Conservation (phyloP, 805 yeast genomes). For the Wickerhamomyces sydowiorum region DNA sequence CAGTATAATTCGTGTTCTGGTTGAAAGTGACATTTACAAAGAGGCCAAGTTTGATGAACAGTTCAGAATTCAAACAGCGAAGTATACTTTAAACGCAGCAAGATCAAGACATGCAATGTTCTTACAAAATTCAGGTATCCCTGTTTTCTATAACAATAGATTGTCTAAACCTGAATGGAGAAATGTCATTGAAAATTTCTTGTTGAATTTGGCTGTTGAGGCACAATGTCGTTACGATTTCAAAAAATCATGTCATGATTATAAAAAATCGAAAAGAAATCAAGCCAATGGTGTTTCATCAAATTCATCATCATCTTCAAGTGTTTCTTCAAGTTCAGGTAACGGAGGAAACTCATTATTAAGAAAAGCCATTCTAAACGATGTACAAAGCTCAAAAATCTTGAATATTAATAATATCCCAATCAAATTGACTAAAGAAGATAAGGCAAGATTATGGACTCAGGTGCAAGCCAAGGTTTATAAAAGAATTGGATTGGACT, state of each 20-base stretch:
- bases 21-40: slow-evolving; percentile 54
- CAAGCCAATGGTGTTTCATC: slow-evolving; percentile 9
- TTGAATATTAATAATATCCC: slow-evolving; percentile 7
- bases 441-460: slow-evolving; percentile 56
- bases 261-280: slow-evolving; percentile 36
- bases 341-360: slow-evolving; percentile 15
- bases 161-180: slow-evolving; percentile 64
- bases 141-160: slow-evolving; percentile 12
- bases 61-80: slow-evolving; percentile 55
- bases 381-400: slow-evolving; percentile 8
- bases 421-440: slow-evolving; percentile 40
- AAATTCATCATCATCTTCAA: background rate
- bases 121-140: slow-evolving; percentile 21
- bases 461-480: slow-evolving; percentile 58
- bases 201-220: slow-evolving; percentile 60
- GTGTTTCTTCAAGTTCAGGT: background rate
- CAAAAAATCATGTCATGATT: slow-evolving; percentile 41
- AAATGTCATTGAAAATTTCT: slow-evolving; percentile 64
- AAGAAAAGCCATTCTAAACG: slow-evolving; percentile 28
- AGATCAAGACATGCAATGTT: slow-evolving; percentile 40
- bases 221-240: slow-evolving; percentile 67
- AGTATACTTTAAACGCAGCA: slow-evolving; percentile 54
- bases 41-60: slow-evolving; percentile 53
- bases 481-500: slow-evolving; percentile 51
- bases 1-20: slow-evolving; percentile 42